Conservation (phyloP, 139 green algal genomes). For the Trebouxia sp. region DNA sequence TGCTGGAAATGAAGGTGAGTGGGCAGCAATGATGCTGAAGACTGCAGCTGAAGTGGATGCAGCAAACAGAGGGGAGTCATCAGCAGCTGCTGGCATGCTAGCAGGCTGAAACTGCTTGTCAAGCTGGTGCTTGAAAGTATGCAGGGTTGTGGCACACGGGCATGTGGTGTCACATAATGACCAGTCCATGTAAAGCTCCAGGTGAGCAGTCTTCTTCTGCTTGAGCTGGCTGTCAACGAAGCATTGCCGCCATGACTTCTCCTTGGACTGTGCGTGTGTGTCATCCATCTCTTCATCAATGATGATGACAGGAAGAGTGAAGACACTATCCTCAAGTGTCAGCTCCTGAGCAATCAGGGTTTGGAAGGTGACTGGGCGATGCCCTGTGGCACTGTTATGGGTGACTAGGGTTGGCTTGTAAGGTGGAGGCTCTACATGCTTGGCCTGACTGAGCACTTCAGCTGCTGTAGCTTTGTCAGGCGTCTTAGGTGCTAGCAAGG, state of each 20-base stretch:
- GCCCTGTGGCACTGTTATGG: background rate
- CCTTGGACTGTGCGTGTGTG: background rate
- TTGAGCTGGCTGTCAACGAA: conserved; percentile 17
- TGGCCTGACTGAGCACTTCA: conserved; percentile 20
- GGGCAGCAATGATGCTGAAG: background rate
- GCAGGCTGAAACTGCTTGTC: background rate
- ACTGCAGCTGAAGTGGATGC: background rate
- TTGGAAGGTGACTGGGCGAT: conserved; percentile 6
- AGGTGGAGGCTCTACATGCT: background rate
- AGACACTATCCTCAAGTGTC: background rate
- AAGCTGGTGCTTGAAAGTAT: background rate
- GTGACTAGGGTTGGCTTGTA: background rate
- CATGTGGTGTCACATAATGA: conserved; percentile 18
- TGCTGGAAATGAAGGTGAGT: too few relatives aligned
- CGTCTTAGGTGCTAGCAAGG: background rate
- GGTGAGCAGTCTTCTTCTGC: background rate
- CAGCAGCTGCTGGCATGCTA: background rate
- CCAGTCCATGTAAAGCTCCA: conserved; percentile 45
- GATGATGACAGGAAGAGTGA: conserved; percentile 29
- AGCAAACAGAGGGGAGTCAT: background rate
- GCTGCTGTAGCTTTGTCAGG: background rate
- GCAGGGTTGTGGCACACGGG: background rate
- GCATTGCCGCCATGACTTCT: background rate
- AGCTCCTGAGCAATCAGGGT: conserved; percentile 28
- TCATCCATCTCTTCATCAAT: background rate